Evolutionary conservation across 2,329 filamentous ascomycete species (phyloP).

Genomic region (Hypoxylon sp.): DNA sequence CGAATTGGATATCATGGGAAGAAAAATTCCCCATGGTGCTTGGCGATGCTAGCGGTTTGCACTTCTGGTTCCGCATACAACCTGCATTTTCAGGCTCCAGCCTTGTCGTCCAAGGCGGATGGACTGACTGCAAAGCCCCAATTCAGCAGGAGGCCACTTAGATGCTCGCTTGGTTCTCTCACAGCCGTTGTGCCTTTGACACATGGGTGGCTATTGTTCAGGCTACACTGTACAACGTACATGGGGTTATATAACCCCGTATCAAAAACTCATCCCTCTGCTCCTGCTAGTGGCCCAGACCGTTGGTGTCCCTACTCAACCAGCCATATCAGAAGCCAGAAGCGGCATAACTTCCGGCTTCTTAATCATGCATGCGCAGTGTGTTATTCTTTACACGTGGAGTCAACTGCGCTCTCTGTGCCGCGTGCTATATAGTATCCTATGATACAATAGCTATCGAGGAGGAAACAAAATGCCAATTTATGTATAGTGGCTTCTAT

Average conservation of each 20-base stretch:
- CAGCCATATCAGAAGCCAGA: slow-evolving; percentile 13
- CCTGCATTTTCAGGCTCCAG: slow-evolving; percentile 27
- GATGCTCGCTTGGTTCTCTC: slow-evolving; percentile 12
- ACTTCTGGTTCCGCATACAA: slow-evolving; percentile 25
- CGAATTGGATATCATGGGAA: slow-evolving; percentile 39
- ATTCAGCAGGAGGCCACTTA: slow-evolving; percentile 28
- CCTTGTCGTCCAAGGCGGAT: slow-evolving; percentile 29
- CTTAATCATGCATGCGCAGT: slow-evolving; percentile 17
- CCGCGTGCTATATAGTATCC: slow-evolving; percentile 1
- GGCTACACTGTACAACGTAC: slow-evolving; percentile 10
- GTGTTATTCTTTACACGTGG: slow-evolving; percentile 12
- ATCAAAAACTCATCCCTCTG: slow-evolving; percentile 5
- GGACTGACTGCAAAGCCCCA: slow-evolving; percentile 21
- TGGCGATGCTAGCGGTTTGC: slow-evolving; percentile 31
- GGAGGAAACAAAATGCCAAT: slow-evolving; percentile 19
- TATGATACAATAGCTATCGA: neutral
- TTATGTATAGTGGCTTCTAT: slow-evolving; percentile 26
- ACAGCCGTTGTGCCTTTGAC: slow-evolving; percentile 6
- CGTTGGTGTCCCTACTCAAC: slow-evolving; percentile 11
- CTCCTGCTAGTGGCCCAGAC: slow-evolving; percentile 9
- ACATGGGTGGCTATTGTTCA: slow-evolving; percentile 5
- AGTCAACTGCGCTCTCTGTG: neutral
- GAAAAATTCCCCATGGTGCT: slow-evolving; percentile 31
- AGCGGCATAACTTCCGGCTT: slow-evolving; percentile 10
- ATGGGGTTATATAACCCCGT: slow-evolving; percentile 30